Percentiles rank a stretch among this genome's conserved stretches.
These are phyloP conservation scores for Vitellaria paradoxa DNA, from an alignment of 179 eudicot species.

Conservation along the genomic window DNA sequence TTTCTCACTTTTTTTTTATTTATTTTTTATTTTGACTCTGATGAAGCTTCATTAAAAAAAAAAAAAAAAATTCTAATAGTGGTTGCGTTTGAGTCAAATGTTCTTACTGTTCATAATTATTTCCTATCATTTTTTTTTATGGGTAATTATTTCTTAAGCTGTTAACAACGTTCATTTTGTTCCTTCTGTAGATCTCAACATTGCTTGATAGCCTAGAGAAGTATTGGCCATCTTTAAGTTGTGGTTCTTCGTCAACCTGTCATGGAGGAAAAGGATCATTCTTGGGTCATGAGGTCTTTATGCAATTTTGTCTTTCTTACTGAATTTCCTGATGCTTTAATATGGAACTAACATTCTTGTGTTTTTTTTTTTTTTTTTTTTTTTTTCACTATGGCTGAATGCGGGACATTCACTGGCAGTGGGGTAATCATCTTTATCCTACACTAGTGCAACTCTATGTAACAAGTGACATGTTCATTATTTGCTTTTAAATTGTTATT, in stretches of 20 bases:
- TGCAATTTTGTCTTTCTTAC: conserved; percentile 9
- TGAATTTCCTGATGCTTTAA: conserved; percentile 11
- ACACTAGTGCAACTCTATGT: conserved; percentile 7
- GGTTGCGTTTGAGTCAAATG: not conserved
- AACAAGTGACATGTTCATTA: not conserved
- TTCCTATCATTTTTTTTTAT: not conserved
- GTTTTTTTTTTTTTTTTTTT: conserved; percentile 21
- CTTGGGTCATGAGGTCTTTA: conserved; percentile 92
- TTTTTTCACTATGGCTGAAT: conserved; percentile 36
- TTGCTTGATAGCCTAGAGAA: conserved; percentile 46
- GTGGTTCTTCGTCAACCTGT: conserved; percentile 65
- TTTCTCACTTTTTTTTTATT: not conserved
- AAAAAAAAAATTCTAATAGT: not conserved
- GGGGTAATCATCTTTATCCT: conserved; percentile 71
- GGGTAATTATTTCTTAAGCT: not conserved
- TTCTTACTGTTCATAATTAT: not conserved
- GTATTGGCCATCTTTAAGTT: conserved; percentile 90
- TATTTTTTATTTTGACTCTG: not conserved
- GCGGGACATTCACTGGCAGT: conserved; percentile 41
- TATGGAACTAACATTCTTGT: conserved; percentile 36
- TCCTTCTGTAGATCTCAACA: conserved; percentile 55
- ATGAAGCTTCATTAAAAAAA: not conserved
- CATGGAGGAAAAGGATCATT: conserved; percentile 69
- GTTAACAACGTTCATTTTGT: conserved; percentile 3
- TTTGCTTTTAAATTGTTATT: not conserved